A percentile compares a stretch with the other conserved stretches of the same genome.
phyloP scores from a whole-genome alignment of 1,139 yeast genomes.

The Hanseniaspora gamundiae region DNA sequence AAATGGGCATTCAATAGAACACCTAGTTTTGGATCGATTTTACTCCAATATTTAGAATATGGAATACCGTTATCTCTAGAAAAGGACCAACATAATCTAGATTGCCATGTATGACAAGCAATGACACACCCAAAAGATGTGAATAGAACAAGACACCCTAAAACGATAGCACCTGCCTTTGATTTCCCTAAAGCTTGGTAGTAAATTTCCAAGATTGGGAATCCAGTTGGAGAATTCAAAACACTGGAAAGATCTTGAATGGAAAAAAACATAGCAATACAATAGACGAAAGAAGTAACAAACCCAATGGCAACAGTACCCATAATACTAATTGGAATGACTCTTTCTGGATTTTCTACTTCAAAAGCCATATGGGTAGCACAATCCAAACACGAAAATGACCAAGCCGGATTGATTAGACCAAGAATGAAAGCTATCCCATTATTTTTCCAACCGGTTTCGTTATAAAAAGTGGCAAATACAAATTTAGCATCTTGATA shows the following conservation, averaged over 20 bases:
- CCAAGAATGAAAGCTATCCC: slow-evolving; percentile 58
- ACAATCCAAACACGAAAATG: slow-evolving; percentile 55
- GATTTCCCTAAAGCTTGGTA: slow-evolving; percentile 40
- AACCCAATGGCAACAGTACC: slow-evolving; percentile 59
- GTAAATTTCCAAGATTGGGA: slow-evolving; percentile 51
- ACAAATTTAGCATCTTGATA: slow-evolving; percentile 48
- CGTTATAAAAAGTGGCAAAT: slow-evolving; percentile 46
- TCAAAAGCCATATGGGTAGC: slow-evolving; percentile 67
- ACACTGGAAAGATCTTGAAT: slow-evolving; percentile 38
- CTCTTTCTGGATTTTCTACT: slow-evolving; percentile 43
- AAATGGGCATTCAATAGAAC: slow-evolving; percentile 44
- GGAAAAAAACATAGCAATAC: slow-evolving; percentile 52
- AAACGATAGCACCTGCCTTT: slow-evolving; percentile 45
- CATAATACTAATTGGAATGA: slow-evolving; percentile 50
- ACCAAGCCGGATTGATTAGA: slow-evolving; percentile 57
- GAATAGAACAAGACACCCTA: slow-evolving; percentile 44
- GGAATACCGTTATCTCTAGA: slow-evolving; percentile 54
- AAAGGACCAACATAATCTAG: slow-evolving; percentile 67
- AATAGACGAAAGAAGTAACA: slow-evolving; percentile 45
- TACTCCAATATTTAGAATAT: slow-evolving; percentile 36
- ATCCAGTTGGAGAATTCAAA: slow-evolving; percentile 38
- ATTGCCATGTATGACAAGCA: slow-evolving; percentile 67
- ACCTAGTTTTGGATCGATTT: slow-evolving; percentile 33
- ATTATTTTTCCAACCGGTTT: slow-evolving; percentile 51
- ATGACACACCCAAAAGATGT: slow-evolving; percentile 63